Base-by-base conservation (phyloP, 2,329 filamentous ascomycete species). In the Periconia macrospinosa region DNA sequence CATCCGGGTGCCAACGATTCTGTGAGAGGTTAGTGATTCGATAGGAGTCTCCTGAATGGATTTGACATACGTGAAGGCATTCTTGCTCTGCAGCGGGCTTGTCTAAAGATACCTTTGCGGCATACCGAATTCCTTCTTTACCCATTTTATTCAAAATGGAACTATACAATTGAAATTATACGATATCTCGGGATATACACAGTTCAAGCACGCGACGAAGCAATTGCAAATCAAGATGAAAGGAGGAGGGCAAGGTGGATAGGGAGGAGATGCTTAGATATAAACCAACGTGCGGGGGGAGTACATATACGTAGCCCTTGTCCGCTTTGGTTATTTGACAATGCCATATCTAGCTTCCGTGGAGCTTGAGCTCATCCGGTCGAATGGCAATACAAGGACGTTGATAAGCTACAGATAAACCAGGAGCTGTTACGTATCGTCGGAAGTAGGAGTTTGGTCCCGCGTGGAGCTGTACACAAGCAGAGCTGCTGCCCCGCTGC, bases 1-100 rank as follows among this genome's bases (percentile, higher is more conserved):
- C 88, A 60, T 96, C 92, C 35, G 92, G 92, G 69, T 97, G 92
- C 92, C 92, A 96, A 72, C 92, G 83, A 68, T 97, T 97, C 89
- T 91, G 60, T 18, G 10, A 55, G 47, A 63, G n/a, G 3, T 53
- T 41, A 35, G 20, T 23, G 6, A 48, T 23, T 3, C 41, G 9
- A 19, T 47, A 13, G 11, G 11, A 20, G 30, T 13, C 13, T 30
- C 2, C 11, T 6, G 23, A 6, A 13, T 41, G 13, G 20, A 41
- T 19, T 13, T 7, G 23, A 30, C 85, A 69, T 79, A 90, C 88
- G 75, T 93, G 90, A 10, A 92, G 76, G 48, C 83, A 82, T 2
- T 83, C 74, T 68, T 93, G 89, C 58, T 91, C 84, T 35, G 81
- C 78, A 6, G 89, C 88, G 33, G 88, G 86, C 70, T 84, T 90